phyloP scores from a whole-genome alignment of 306 rosid genomes.

The Canavalia gladiata region DNA sequence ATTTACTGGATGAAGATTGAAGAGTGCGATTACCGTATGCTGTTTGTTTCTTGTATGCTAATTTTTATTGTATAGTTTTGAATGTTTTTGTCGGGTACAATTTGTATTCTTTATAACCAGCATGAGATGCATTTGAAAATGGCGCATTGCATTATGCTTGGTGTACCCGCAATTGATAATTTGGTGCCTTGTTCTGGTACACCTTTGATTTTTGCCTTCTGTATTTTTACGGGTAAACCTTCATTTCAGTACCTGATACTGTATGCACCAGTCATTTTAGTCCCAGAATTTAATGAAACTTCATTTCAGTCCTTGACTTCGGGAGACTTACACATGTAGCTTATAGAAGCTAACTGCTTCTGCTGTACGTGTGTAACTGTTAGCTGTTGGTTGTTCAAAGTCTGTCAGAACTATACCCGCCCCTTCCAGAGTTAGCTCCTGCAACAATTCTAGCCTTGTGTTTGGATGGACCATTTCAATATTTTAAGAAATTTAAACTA shows the following conservation, averaged over 20 bases:
- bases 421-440: no score
- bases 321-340: no score
- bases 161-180: constrained; percentile 2
- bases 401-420: no score
- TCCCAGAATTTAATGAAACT: no score
- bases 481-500: no score
- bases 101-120: constrained; percentile 18
- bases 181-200: constrained; percentile 8
- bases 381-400: not conserved
- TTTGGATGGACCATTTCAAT: no score
- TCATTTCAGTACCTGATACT: not conserved
- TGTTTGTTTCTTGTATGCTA: not conserved
- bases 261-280: no score
- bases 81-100: not conserved
- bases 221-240: not conserved
- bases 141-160: constrained; percentile 15
- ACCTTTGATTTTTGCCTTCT: constrained; percentile 34
- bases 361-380: not conserved
- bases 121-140: constrained; percentile 36
- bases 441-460: no score
- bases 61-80: constrained; percentile 23
- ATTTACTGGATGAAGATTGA: constrained; percentile 25
- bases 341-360: not conserved
- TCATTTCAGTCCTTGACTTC: no score
- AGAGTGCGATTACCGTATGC: constrained; percentile 2